phyloP scores from a whole-genome alignment of 805 yeast species.

The Schizosaccharomyces pombe region ASM294v3 CU329670.1:1203001-1203500 shows the following conservation, averaged over 20 bases:
- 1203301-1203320: constrained; percentile 72
- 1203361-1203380: constrained; percentile 46
- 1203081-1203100: constrained; percentile 38
- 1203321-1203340: constrained; percentile 80
- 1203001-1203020: constrained; percentile 85
- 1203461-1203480: constrained; percentile 70
- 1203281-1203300: constrained; percentile 81
- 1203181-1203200: constrained; percentile 52
- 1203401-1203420: constrained; percentile 40
- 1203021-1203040: constrained; percentile 93
- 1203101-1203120: constrained; percentile 48
- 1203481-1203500: constrained; percentile 52
- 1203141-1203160: constrained; percentile 71
- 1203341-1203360: constrained; percentile 48
- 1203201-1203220: constrained; percentile 49
- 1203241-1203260: constrained; percentile 58
- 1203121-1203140: constrained; percentile 71
- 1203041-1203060: constrained; percentile 61
- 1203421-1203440: constrained; percentile 50
- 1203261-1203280: constrained; percentile 53
- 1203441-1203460: constrained; percentile 57
- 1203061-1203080: constrained; percentile 33
- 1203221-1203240: constrained; percentile 43
- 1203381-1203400: constrained; percentile 34
- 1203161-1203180: constrained; percentile 41